Evolutionary conservation across 495 filamentous ascomycete genomes (phyloP).

Genomic region (Penicillium chermesinum): DNA sequence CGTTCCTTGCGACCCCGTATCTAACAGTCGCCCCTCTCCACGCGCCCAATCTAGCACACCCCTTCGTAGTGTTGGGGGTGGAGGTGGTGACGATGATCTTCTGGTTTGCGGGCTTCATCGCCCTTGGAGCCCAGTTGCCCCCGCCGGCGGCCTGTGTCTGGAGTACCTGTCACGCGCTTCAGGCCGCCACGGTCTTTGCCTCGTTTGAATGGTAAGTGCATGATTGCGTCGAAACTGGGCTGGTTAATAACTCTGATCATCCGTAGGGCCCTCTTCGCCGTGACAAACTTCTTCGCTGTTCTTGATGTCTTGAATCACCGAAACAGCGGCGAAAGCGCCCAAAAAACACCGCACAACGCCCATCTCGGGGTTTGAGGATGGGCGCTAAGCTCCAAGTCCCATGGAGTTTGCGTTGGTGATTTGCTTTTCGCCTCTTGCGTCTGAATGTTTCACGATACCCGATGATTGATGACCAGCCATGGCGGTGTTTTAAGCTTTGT

Average conservation of each 20-base stretch:
- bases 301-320: slow-evolving; percentile 20
- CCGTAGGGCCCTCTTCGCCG: slow-evolving; percentile 47
- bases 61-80: slow-evolving; percentile 56
- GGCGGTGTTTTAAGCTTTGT: too few species aligned
- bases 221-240: too few species aligned
- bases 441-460: background rate
- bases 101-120: slow-evolving; percentile 83
- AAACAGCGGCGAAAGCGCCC: slow-evolving; percentile 15
- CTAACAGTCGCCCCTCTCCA: slow-evolving; percentile 58
- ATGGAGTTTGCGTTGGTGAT: background rate
- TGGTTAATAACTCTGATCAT: background rate
- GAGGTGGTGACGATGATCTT: slow-evolving; percentile 74
- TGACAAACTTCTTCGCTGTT: slow-evolving; percentile 30
- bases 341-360: slow-evolving; percentile 19
- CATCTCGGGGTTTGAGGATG: slow-evolving; percentile 20
- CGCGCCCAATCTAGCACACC: slow-evolving; percentile 52
- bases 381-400: too few species aligned
- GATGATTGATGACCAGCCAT: too few species aligned
- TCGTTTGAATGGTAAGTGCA: slow-evolving; percentile 52
- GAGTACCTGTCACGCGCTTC: slow-evolving; percentile 43
- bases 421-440: background rate
- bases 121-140: slow-evolving; percentile 57
- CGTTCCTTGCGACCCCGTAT: slow-evolving; percentile 59
- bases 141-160: slow-evolving; percentile 41
- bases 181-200: slow-evolving; percentile 50